Conservation (phyloP, 23 red algal genomes). For the Gracilaria gracilis region DNA sequence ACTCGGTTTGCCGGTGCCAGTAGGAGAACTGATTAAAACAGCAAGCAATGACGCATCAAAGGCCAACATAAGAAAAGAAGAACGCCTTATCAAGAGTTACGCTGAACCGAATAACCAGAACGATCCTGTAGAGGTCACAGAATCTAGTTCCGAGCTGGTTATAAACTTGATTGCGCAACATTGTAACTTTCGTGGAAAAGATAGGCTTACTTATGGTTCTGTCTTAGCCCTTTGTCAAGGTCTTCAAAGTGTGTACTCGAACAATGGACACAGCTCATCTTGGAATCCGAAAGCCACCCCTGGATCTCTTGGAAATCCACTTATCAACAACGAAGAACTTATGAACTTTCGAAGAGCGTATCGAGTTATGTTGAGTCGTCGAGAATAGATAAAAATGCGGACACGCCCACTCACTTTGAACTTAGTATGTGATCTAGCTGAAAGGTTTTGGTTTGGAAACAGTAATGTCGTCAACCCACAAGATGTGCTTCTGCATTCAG, state of each 20-base stretch:
- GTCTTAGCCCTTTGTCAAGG: not conserved
- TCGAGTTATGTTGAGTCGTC: not conserved
- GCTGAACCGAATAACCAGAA: too few relatives aligned
- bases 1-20: too few relatives aligned
- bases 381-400: too few relatives aligned
- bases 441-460: not conserved
- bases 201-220: conserved; percentile 8
- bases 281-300: not conserved
- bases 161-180: conserved; percentile 31
- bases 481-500: not conserved
- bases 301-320: not conserved
- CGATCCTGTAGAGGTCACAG: too few relatives aligned
- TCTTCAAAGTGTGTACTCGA: not conserved
- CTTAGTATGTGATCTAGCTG: not conserved
- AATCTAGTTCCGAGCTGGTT: not conserved
- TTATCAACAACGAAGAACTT: not conserved
- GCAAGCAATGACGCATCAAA: too few relatives aligned
- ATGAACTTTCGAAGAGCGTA: not conserved
- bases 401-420: too few relatives aligned
- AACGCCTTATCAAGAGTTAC: too few relatives aligned
- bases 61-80: too few relatives aligned
- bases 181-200: conserved; percentile 8
- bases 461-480: not conserved
- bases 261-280: not conserved
- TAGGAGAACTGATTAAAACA: too few relatives aligned